Evolutionary conservation across 2,329 filamentous ascomycete species (phyloP).

Genomic region (Penicillium sp.): DNA sequence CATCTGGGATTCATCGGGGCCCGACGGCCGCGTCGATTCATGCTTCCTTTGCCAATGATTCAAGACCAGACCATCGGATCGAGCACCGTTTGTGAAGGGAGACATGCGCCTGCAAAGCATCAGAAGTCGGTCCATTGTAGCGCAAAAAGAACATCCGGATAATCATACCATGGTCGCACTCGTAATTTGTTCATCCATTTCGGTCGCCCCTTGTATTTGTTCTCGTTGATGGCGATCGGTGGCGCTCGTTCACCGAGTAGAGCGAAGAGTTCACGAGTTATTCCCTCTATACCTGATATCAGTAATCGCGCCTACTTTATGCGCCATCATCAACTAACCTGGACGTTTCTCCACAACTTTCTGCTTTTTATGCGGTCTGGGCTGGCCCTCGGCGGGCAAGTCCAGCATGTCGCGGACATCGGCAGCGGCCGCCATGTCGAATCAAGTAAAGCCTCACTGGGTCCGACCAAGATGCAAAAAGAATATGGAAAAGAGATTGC

Average conservation of each 20-base stretch:
- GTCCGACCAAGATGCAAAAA: not conserved
- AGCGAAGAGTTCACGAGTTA: conserved; percentile 48
- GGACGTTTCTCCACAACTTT: conserved; percentile 57
- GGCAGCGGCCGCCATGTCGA: conserved; percentile 62
- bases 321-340: conserved; percentile 39
- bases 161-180: conserved; percentile 43
- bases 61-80: conserved; percentile 64
- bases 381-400: conserved; percentile 58
- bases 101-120: conserved; percentile 59
- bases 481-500: too few relatives aligned
- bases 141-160: conserved; percentile 51
- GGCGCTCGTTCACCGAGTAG: conserved; percentile 49
- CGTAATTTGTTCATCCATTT: conserved; percentile 44
- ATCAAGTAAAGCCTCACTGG: conserved; percentile 4
- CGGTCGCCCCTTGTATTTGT: conserved; percentile 48
- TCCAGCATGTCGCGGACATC: conserved; percentile 88
- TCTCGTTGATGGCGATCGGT: conserved; percentile 49
- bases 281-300: conserved; percentile 38
- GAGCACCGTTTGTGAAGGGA: conserved; percentile 71
- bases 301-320: not conserved
- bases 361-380: conserved; percentile 66
- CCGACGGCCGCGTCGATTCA: conserved; percentile 38
- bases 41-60: conserved; percentile 73
- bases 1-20: conserved; percentile 35
- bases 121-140: conserved; percentile 33